Percentiles rank a stretch among this genome's conserved stretches.
Evolutionary conservation across 2,329 filamentous ascomycete species (phyloP).

Genomic region (Ascochyta rabiei): DNA sequence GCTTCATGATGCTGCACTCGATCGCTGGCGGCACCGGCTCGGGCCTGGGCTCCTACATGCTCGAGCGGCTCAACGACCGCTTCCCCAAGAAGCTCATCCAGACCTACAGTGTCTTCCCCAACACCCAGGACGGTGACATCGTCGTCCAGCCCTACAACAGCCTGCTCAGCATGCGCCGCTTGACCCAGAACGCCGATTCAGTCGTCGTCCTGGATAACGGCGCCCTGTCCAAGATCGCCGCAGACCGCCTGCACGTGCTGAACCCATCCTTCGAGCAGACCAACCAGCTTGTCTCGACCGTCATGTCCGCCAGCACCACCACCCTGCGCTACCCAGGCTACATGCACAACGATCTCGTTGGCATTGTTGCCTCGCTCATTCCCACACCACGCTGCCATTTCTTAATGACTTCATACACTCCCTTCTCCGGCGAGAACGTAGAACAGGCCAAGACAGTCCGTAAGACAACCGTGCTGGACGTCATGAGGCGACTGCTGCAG

Average conservation of each 20-base stretch:
- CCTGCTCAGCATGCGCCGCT: slow-evolving; percentile 83
- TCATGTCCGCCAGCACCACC: slow-evolving; percentile 98
- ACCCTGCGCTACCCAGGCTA: slow-evolving; percentile 97
- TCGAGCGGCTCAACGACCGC: slow-evolving; percentile 93
- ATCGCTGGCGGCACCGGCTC: slow-evolving; percentile 97
- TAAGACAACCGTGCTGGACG: slow-evolving; percentile 96
- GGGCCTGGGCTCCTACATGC: slow-evolving; percentile 90
- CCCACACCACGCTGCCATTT: slow-evolving; percentile 97
- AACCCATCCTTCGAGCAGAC: slow-evolving; percentile 97
- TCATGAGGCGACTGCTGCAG: slow-evolving; percentile 93
- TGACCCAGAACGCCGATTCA: slow-evolving; percentile 96
- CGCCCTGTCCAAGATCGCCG: slow-evolving; percentile 89
- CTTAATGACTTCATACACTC: slow-evolving; percentile 97
- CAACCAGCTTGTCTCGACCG: slow-evolving; percentile 91
- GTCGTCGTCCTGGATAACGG: slow-evolving; percentile 98
- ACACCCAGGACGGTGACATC: slow-evolving; percentile 87
- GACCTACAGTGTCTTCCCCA: slow-evolving; percentile 97
- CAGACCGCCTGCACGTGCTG: slow-evolving; percentile 91
- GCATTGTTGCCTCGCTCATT: slow-evolving; percentile 93
- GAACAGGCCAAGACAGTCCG: slow-evolving; percentile 97
- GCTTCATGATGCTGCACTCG: slow-evolving; percentile 98
- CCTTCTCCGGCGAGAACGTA: slow-evolving; percentile 94
- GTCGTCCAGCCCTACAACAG: slow-evolving; percentile 99
- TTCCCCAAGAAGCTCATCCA: slow-evolving; percentile 99
- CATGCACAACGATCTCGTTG: slow-evolving; percentile 99